Evolutionary conservation across 768 basidiomycete species (phyloP), one percentile per base, ranked within the genome.

Genomic region (Suillus decipiens): DNA sequence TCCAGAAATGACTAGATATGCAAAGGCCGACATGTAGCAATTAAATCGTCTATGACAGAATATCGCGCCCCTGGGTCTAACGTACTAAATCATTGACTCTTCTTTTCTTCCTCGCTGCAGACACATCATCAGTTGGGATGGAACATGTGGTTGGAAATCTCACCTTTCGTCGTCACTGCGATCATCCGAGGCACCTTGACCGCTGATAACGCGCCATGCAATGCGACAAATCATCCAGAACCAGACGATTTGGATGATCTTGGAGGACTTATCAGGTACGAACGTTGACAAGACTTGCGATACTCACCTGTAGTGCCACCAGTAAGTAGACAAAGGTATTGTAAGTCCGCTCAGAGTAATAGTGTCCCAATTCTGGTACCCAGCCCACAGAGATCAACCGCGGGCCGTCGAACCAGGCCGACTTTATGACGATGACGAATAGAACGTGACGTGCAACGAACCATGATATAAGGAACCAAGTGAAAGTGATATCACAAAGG

Each of bases 401-500:
- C 2, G 84, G 82, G 1, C 77, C 69, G 61, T 93, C 87, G 64
- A 79, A 71, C 62, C 82, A 80, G 15, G 82, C 75, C 11, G 89
- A 89, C 63, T 81, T 78, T 66, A 97, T 89, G 64, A 89, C 86
- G 60, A 87, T 73, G 50, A 85, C 71, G 79, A 95, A 96, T 15
- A 96, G 81, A 66, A 93, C 75, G 71, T 99, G 94, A 51, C 97
- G 87, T 2, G 96, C 95, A 33, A 93, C 72, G 65, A 97, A 80
- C 97, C 97, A 99, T 11, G 91, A 91, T 24, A 95, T 59, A 70
- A 98, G 82, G 81, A 96, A 99, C 66, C 83, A 69, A 36, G 80
- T 90, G 71, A 99, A 99, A 0, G 85, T 83, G 31, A 78, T 68
- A 74, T 99, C 95, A 61, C 90, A 91, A 15, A 85, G 72, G 22